Conservation (phyloP, 352 stramenopile genomes). For the Phytophthora sp. region DNA sequence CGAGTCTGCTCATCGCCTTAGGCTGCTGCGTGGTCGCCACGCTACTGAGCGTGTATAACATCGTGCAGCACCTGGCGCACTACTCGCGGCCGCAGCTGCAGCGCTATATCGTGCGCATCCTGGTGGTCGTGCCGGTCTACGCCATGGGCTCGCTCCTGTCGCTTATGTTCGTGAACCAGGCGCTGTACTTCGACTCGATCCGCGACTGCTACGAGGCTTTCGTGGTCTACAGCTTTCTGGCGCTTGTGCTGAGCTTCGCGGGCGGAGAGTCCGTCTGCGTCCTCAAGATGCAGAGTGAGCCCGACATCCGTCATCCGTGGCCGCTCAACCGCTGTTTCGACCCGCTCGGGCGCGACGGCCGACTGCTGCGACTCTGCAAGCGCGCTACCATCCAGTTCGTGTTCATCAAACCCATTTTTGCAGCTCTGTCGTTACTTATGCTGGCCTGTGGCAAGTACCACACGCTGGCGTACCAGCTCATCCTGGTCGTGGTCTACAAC, state of each 20-base stretch:
- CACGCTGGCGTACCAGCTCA: constrained; percentile 78
- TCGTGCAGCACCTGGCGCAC: constrained; percentile 85
- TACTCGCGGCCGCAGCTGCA: constrained; percentile 86
- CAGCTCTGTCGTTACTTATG: constrained; percentile 85
- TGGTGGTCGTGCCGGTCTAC: constrained; percentile 89
- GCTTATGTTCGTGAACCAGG: constrained; percentile 80
- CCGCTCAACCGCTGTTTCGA: constrained; percentile 78
- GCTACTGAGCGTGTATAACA: constrained; percentile 81
- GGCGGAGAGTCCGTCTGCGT: constrained; percentile 90
- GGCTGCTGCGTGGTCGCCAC: constrained; percentile 61
- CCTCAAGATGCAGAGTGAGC: constrained; percentile 87
- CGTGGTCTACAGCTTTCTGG: constrained; percentile 93
- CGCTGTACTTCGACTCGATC: constrained; percentile 87
- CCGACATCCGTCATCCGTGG: constrained; percentile 82
- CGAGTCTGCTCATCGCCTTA: constrained; percentile 64
- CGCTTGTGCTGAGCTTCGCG: constrained; percentile 89
- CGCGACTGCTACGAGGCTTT: constrained; percentile 94
- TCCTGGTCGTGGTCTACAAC: constrained; percentile 91
- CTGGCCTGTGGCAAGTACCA: constrained; percentile 80
- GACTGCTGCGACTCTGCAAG: constrained; percentile 88
- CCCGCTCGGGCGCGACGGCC: constrained; percentile 80
- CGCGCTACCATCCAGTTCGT: constrained; percentile 93
- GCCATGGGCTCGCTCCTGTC: constrained; percentile 83
- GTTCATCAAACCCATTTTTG: constrained; percentile 91
- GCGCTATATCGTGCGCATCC: constrained; percentile 90